Evolutionary conservation across 768 basidiomycete genomes (phyloP), one percentile per base, ranked within the genome.

Genomic region (Boletus rubescentipes): DNA sequence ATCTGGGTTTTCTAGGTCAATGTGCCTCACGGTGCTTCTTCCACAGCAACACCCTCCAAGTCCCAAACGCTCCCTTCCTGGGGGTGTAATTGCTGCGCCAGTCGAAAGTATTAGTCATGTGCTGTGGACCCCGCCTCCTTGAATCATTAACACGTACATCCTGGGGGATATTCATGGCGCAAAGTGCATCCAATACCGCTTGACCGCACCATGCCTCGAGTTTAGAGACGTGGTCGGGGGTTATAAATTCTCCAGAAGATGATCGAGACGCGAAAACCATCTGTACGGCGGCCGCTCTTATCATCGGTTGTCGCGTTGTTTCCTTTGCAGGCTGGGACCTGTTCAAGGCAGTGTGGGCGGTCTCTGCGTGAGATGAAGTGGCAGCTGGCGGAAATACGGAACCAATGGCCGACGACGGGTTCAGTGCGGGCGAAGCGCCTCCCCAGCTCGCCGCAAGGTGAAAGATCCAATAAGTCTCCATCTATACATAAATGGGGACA

Each of bases 381-480:
- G 44, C 26, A 12, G 21, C 29, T 29, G 80, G 20, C 9, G 40
- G 77, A 11, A 66, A 58, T 23, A 77, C 79, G 9, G 80, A 76
- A 10, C 67, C 72, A 23, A 77, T 71, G 42, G 76, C 76, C 51
- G 79, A 72, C 18, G 82, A 81, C 26, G 80, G 73, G 42, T 68
- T 50, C 8, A 56, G 59, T 39, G 62, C 59, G 46, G 58, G 55
- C 10, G 57, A 47, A 16, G 65, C 45, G 23, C 72, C 72, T 47
- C 66, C 73, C 87, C 88, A 91, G 61, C 83, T 85, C 20, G 79
- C 77, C 3, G 91, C 89, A 14, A 92, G 80, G 68, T 93, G 91
- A 62, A 85, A 82, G 44, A 92, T 71, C 72, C 90, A 90, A 67
- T 88, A 89, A 0, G 88, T 90, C 66, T 91, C 89, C 90, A 92